Evolutionary conservation across 2,329 filamentous ascomycete genomes (phyloP).

Genomic region (Ophiostoma piceae): DNA sequence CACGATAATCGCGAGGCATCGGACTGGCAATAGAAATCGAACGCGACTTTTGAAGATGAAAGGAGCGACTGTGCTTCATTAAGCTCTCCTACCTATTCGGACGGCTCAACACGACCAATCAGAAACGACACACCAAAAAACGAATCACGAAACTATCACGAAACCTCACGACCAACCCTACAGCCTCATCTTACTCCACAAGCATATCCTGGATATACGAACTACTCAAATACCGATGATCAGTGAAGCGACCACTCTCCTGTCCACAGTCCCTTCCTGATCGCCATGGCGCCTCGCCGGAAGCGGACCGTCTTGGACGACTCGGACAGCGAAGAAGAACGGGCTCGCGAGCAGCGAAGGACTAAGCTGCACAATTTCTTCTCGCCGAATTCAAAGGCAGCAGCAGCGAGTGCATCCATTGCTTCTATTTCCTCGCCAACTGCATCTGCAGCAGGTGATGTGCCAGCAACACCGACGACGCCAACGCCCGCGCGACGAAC

Average conservation of each 20-base stretch:
- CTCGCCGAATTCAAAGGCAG: slow-evolving; percentile 43
- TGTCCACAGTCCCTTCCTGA: slow-evolving; percentile 1
- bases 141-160: slow-evolving; percentile 7
- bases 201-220: background rate
- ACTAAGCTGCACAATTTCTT: slow-evolving; percentile 51
- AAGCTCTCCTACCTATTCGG: background rate
- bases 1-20: background rate
- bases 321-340: slow-evolving; percentile 47
- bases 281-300: slow-evolving; percentile 53
- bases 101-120: background rate
- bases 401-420: slow-evolving; percentile 32
- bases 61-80: slow-evolving; percentile 15
- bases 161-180: background rate
- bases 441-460: background rate
- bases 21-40: background rate
- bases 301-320: slow-evolving; percentile 52
- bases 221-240: background rate
- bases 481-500: slow-evolving; percentile 40
- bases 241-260: background rate
- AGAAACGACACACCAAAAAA: slow-evolving; percentile 4
- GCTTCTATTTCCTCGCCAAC: slow-evolving; percentile 30
- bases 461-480: slow-evolving; percentile 31
- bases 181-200: background rate
- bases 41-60: slow-evolving; percentile 16
- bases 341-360: slow-evolving; percentile 33